A percentile compares a stretch with the other conserved stretches of the same genome.
Conservation (phyloP, 1,284 basidiomycete genomes). For the Ustilago shanxiensis region DNA sequence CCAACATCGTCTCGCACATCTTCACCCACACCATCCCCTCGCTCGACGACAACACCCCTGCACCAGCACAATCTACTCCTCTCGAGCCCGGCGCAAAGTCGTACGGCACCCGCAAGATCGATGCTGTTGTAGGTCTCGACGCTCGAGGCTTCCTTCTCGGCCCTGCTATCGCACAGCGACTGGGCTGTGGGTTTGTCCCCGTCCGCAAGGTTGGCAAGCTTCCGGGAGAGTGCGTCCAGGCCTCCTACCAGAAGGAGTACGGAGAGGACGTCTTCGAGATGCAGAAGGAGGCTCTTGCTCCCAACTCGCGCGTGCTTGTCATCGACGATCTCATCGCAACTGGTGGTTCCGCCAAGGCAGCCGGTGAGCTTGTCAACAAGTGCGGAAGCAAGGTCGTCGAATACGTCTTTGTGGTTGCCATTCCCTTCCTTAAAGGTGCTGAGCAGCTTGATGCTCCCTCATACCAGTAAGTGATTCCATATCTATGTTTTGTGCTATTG, state of each 20-base stretch:
- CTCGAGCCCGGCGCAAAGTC: constrained; percentile 46
- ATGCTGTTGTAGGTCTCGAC: constrained; percentile 94
- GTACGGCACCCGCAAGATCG: constrained; percentile 75
- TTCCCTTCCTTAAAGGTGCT: constrained; percentile 84
- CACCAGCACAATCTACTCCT: constrained; percentile 14
- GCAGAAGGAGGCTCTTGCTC: constrained; percentile 85
- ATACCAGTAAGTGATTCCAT: constrained; percentile 70
- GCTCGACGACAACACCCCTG: constrained; percentile 64
- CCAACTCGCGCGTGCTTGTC: constrained; percentile 85
- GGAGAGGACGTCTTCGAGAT: constrained; percentile 97
- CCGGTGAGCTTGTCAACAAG: constrained; percentile 88
- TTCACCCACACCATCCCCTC: constrained; percentile 79
- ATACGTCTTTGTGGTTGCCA: constrained; percentile 93
- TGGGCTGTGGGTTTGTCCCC: constrained; percentile 95
- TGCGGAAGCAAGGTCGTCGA: constrained; percentile 87
- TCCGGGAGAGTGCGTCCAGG: constrained; percentile 84
- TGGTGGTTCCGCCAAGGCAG: constrained; percentile 93
- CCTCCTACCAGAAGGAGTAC: constrained; percentile 93
- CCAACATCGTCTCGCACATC: constrained; percentile 88
- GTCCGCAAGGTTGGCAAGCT: constrained; percentile 95
- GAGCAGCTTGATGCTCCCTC: constrained; percentile 85
- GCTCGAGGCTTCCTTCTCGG: constrained; percentile 96
- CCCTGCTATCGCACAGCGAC: constrained; percentile 87
- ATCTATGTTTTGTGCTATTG: too few relatives aligned
- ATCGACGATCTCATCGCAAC: constrained; percentile 98